Percentiles rank a stretch among this genome's conserved stretches.
These are phyloP conservation scores for Picea engelmannii DNA, from an alignment of 83 land plant genomes.

Conservation along the genomic window DNA sequence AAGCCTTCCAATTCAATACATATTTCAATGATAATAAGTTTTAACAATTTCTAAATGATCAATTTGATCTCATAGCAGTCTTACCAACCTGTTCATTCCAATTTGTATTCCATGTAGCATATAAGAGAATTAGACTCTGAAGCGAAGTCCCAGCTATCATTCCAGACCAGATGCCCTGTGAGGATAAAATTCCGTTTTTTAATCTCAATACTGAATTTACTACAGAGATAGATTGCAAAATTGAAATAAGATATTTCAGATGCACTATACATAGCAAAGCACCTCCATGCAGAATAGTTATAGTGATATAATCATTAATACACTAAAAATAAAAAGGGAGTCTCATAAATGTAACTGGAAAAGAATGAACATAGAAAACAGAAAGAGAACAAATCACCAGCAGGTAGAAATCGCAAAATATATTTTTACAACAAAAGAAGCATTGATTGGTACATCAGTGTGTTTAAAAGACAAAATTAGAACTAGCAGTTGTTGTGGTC, in stretches of 20 bases:
- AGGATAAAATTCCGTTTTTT: background rate
- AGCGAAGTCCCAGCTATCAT: constrained; percentile 20
- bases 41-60: background rate
- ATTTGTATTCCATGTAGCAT: constrained; percentile 14
- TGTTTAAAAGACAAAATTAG: too few relatives aligned
- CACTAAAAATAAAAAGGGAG: too few relatives aligned
- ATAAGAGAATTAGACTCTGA: constrained; percentile 3
- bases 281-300: background rate
- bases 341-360: too few relatives aligned
- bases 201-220: background rate
- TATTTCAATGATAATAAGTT: background rate
- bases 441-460: too few relatives aligned
- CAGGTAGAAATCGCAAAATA: too few relatives aligned
- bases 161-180: constrained; percentile 23
- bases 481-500: too few relatives aligned
- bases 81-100: constrained; percentile 16
- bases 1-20: background rate
- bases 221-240: background rate
- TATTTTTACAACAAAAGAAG: too few relatives aligned
- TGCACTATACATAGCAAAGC: background rate
- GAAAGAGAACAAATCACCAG: too few relatives aligned
- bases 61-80: background rate
- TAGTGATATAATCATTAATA: background rate
- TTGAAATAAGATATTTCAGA: background rate
- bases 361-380: too few relatives aligned